Evolutionary conservation across 805 yeast species (phyloP), one percentile per base, ranked within the genome.

Genomic region (Spathaspora boniae): DNA sequence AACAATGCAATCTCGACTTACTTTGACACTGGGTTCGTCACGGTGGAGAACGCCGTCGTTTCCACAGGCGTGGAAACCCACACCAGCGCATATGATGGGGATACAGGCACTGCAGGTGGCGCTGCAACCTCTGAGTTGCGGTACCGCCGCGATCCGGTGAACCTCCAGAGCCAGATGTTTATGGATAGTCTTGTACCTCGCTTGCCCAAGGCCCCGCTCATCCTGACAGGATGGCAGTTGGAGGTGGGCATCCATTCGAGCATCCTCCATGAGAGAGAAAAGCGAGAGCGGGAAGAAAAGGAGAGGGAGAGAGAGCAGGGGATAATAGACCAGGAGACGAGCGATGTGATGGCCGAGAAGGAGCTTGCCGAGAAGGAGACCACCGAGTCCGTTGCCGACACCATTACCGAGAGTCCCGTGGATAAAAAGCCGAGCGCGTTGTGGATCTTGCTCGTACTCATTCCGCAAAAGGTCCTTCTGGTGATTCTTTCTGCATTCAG

Each of bases 1-100:
- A 85, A 81, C 46, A 62, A 70, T 28, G 77, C 87, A 1, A 56
- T 80, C 21, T 71, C 81, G 3, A 67, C 76, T 33, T 82, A 69
- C 51, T 80, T 80, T 50, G 89, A 82, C 46, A 37, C 47, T 4
- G 68, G 68, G n/a, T 60, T 66, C 37, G 61, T 56, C 2, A 36
- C 50, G 6, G 27, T 51, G n/a, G 46, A 48, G 9, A 25, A 37
- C 15, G 5, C 43, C 33, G 21, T 38, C 38, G n/a, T 28, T 40
- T 4, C 29, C 37, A 11, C 3, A 16, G 16, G 16, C 9, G n/a
- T 20, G 27, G 8, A 25, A 9, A 23, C 31, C 16, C 6, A 14
- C 31, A 25, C 12, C 33, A 25, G 9, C 14, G 6, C 11, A 11
- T 11, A 22, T 14, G 21, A 6, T 15, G 31, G 21, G 21, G 21